These are phyloP conservation scores for Conidiobolus incongruus DNA, from an alignment of 371 early-diverging fungal genomes.

Conservation along the genomic window DNA sequence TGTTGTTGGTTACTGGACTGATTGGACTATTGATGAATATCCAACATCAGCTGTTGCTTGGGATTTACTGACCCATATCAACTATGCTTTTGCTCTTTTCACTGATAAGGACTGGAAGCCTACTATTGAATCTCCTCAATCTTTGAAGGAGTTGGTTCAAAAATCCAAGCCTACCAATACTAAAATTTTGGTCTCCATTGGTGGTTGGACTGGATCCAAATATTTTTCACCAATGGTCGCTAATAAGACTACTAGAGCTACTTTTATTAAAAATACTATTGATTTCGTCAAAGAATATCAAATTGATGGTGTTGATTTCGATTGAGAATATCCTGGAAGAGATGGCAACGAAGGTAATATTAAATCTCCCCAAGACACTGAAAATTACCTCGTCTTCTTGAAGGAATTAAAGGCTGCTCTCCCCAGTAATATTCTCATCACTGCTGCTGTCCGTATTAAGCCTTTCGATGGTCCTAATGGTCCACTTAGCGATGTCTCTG, in stretches of 20 bases:
- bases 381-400: slow-evolving; percentile 28
- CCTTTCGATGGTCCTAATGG: slow-evolving; percentile 30
- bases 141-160: background rate
- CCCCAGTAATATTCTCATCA: slow-evolving; percentile 27
- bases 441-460: slow-evolving; percentile 39
- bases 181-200: slow-evolving; percentile 32
- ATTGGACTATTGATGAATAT: slow-evolving; percentile 22
- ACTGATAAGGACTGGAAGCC: slow-evolving; percentile 5
- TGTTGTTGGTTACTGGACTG: slow-evolving; percentile 25
- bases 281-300: slow-evolving; percentile 1
- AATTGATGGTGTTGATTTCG: slow-evolving; percentile 16
- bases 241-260: slow-evolving; percentile 11
- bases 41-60: slow-evolving; percentile 14
- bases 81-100: too few relatives aligned
- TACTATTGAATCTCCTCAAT: background rate
- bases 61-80: slow-evolving; percentile 13
- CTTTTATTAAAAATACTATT: slow-evolving; percentile 16
- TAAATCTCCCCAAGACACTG: slow-evolving; percentile 20
- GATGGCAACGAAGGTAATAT: slow-evolving; percentile 40
- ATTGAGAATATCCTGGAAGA: slow-evolving; percentile 59
- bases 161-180: slow-evolving; percentile 9
- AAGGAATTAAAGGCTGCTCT: slow-evolving; percentile 31
- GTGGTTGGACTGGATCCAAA: too few relatives aligned
- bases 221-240: slow-evolving; percentile 33
- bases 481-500: slow-evolving; percentile 26